These are phyloP conservation scores for Mycena galopus DNA, from an alignment of 768 basidiomycete genomes.

Conservation along the genomic window DNA sequence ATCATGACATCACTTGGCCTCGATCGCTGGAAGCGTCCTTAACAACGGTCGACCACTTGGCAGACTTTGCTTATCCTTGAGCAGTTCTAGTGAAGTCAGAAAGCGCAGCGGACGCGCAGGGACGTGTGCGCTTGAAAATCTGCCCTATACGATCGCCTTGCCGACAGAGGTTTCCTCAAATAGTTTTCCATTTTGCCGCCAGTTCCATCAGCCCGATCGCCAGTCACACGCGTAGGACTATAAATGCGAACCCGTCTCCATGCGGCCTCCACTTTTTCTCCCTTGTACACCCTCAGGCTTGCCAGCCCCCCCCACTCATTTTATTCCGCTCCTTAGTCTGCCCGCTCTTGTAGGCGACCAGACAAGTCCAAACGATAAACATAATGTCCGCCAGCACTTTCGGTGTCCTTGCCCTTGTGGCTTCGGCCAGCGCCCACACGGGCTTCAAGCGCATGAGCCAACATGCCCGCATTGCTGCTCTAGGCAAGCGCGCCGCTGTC, in stretches of 20 bases:
- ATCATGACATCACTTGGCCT: too few relatives aligned
- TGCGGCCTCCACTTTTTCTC: conserved; percentile 9
- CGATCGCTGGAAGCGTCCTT: too few relatives aligned
- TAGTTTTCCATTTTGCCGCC: neutral
- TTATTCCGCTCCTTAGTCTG: conserved; percentile 27
- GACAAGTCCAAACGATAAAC: conserved; percentile 22
- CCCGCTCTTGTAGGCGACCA: conserved; percentile 11
- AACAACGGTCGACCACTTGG: too few relatives aligned
- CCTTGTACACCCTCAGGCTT: conserved; percentile 4
- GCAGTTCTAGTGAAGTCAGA: too few relatives aligned
- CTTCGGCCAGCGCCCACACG: conserved; percentile 31
- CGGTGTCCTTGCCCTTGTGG: conserved; percentile 33
- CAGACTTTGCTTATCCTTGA: too few relatives aligned
- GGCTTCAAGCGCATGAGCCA: conserved; percentile 18
- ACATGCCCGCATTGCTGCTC: conserved; percentile 25
- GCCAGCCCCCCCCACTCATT: conserved; percentile 28
- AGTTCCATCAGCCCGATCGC: neutral
- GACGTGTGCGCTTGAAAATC: too few relatives aligned
- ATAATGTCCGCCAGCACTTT: conserved; percentile 28
- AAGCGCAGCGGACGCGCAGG: too few relatives aligned
- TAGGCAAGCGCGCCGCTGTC: conserved; percentile 25
- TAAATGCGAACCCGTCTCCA: conserved; percentile 26
- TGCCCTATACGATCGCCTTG: too few relatives aligned
- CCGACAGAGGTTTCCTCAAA: neutral
- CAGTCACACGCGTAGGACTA: conserved; percentile 15